These are phyloP conservation scores for Solanum gracilifrons DNA, from an alignment of 257 asterid genomes.

Conservation along the genomic window DNA sequence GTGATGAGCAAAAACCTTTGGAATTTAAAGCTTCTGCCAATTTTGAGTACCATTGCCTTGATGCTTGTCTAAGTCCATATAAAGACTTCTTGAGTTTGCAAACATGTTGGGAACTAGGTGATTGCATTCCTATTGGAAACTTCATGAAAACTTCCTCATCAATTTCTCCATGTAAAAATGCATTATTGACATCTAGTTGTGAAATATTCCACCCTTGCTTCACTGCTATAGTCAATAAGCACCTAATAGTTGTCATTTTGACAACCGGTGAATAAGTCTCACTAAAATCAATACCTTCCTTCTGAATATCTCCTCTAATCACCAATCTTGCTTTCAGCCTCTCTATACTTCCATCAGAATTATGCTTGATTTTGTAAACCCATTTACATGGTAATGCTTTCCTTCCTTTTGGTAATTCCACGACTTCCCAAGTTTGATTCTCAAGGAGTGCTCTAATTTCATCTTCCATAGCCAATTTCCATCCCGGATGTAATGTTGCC, in stretches of 20 bases:
- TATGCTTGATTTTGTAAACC: background rate
- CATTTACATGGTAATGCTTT: background rate
- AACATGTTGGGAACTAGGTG: no score
- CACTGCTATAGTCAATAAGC: background rate
- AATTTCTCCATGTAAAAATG: background rate
- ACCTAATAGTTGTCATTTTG: background rate
- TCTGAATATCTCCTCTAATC: background rate
- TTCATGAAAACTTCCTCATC: background rate
- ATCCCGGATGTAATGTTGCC: background rate
- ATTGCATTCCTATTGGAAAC: background rate
- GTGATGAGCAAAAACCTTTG: background rate
- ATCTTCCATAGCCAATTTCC: background rate
- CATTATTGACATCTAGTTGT: background rate
- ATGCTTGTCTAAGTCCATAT: background rate
- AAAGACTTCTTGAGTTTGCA: background rate
- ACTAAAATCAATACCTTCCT: background rate
- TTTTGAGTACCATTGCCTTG: background rate
- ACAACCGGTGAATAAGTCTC: background rate
- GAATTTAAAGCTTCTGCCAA: background rate
- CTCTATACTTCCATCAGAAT: background rate
- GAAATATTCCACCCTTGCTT: background rate
- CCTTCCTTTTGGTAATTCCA: background rate
- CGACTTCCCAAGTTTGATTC: background rate
- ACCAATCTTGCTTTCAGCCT: background rate
- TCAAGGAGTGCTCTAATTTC: background rate